A percentile compares a stretch with the other conserved stretches of the same genome.
phyloP scores from a whole-genome alignment of 2,329 filamentous ascomycete genomes.

The Elsinoe australis region DNA sequence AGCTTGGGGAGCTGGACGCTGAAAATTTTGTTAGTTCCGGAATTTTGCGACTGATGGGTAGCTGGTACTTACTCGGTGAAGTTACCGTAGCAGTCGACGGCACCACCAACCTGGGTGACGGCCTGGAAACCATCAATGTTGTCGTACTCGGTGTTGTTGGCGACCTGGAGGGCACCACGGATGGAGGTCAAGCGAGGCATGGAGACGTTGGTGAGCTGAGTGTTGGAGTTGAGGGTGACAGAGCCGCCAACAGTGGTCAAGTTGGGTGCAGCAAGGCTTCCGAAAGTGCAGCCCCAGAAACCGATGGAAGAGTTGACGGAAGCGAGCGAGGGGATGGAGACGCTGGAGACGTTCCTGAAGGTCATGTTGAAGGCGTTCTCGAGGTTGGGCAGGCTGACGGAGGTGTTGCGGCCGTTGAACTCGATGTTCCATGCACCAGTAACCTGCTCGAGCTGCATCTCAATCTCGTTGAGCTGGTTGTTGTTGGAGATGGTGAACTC shows the following conservation, averaged over 20 bases:
- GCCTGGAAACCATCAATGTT: constrained; percentile 59
- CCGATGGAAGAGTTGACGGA: constrained; percentile 70
- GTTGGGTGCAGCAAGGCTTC: constrained; percentile 57
- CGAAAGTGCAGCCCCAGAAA: constrained; percentile 73
- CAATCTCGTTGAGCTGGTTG: constrained; percentile 64
- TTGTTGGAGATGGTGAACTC: constrained; percentile 87
- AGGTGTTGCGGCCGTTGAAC: constrained; percentile 68
- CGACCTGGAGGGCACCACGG: constrained; percentile 72
- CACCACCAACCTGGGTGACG: constrained; percentile 65
- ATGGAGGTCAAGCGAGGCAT: constrained; percentile 62
- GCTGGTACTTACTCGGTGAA: constrained; percentile 65
- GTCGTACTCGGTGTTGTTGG: constrained; percentile 75
- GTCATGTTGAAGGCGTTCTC: constrained; percentile 71
- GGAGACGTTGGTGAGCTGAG: constrained; percentile 61
- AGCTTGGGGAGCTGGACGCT: constrained; percentile 62
- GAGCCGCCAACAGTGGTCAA: constrained; percentile 57
- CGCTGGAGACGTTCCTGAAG: constrained; percentile 67
- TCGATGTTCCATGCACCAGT: constrained; percentile 62
- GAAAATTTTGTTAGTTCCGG: constrained; percentile 28
- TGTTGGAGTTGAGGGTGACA: constrained; percentile 51
- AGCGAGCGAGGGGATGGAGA: constrained; percentile 65
- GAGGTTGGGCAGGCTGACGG: constrained; percentile 70
- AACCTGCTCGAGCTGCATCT: constrained; percentile 70
- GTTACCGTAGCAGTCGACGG: constrained; percentile 75
- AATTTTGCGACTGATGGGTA: not conserved